Evolutionary conservation across 2,329 filamentous ascomycete genomes (phyloP).

Genomic region (Zasmidium cellare): DNA sequence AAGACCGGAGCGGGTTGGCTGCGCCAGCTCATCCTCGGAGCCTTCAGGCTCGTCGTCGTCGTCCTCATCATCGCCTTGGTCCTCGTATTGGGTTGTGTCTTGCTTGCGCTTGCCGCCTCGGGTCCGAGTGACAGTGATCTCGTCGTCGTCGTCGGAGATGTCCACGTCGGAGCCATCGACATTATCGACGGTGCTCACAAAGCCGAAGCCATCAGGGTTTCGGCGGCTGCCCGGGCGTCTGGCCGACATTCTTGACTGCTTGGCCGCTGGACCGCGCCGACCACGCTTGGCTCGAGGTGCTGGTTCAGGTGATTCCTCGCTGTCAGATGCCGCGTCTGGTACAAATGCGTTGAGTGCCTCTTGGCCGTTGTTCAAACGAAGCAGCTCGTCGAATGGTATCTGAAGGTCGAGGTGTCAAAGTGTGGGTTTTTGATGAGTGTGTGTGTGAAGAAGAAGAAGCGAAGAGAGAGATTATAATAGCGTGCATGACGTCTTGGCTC

Average conservation of each 20-base stretch:
- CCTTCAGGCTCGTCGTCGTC: constrained; percentile 21
- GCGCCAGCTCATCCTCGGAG: constrained; percentile 22
- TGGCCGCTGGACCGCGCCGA: constrained; percentile 6
- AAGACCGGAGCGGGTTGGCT: constrained; percentile 13
- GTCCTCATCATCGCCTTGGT: constrained; percentile 22
- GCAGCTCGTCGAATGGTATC: constrained; percentile 48
- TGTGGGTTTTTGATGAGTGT: background rate
- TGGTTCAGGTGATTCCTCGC: constrained; percentile 3
- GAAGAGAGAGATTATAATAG: background rate
- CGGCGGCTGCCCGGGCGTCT: constrained; percentile 20
- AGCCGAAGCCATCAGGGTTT: constrained; percentile 24
- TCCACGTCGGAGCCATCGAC: constrained; percentile 27
- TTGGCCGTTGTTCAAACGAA: constrained; percentile 48
- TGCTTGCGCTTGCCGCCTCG: constrained; percentile 26
- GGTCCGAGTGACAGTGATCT: constrained; percentile 12
- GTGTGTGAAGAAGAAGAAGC: background rate
- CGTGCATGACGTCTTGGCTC: background rate
- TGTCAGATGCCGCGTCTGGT: constrained; percentile 21
- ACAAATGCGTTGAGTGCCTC: constrained; percentile 46
- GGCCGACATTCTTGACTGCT: constrained; percentile 25
- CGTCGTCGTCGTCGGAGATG: constrained; percentile 23
- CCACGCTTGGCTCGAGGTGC: background rate
- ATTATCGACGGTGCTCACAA: constrained; percentile 32
- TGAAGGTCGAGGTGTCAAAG: constrained; percentile 25
- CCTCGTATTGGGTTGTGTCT: constrained; percentile 24